Conservation (phyloP, 495 filamentous ascomycete genomes). For the Penicilliopsis zonata region DNA sequence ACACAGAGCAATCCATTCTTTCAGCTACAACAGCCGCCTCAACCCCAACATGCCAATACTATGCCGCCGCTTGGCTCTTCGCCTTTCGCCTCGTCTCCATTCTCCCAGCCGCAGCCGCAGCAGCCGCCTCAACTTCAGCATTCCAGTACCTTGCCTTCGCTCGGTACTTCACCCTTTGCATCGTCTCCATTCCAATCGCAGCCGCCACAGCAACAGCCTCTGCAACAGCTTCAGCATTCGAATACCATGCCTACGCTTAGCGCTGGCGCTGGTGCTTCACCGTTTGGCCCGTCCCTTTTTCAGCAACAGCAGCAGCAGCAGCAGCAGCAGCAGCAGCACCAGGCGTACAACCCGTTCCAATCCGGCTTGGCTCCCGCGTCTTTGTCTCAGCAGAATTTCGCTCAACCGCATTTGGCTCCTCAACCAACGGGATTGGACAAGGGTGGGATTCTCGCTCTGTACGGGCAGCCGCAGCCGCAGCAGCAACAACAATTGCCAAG, state of each 20-base stretch:
- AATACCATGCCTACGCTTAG: conserved; percentile 27
- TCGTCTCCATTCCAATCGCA: conserved; percentile 21
- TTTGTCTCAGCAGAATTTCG: no score
- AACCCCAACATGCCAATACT: conserved; percentile 29
- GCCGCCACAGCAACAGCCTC: conserved; percentile 10
- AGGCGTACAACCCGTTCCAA: conserved; percentile 12
- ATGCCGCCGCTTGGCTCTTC: conserved; percentile 27
- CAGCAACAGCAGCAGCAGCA: conserved; percentile 18
- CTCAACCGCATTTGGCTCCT: conserved; percentile 15
- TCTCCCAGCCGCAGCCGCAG: conserved; percentile 16
- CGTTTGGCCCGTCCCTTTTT: conserved; percentile 16
- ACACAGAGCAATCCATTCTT: conserved; percentile 23
- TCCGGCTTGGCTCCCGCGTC: no score
- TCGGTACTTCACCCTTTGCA: conserved; percentile 16
- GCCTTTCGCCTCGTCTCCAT: conserved; percentile 20
- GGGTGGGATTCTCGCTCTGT: conserved; percentile 76
- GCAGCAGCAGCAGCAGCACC: conserved; percentile 2
- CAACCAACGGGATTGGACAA: conserved; percentile 53
- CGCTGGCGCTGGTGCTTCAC: conserved; percentile 12
- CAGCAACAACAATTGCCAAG: conserved; percentile 15
- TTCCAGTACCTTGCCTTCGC: conserved; percentile 29
- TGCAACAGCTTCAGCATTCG: no score
- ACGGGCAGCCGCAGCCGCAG: conserved; percentile 29
- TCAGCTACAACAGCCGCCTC: conserved; percentile 11
- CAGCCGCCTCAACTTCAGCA: conserved; percentile 23